A percentile compares a stretch with the other conserved stretches of the same genome.
phyloP scores from a whole-genome alignment of 179 eudicot species.

The Nepenthes alata region DNA sequence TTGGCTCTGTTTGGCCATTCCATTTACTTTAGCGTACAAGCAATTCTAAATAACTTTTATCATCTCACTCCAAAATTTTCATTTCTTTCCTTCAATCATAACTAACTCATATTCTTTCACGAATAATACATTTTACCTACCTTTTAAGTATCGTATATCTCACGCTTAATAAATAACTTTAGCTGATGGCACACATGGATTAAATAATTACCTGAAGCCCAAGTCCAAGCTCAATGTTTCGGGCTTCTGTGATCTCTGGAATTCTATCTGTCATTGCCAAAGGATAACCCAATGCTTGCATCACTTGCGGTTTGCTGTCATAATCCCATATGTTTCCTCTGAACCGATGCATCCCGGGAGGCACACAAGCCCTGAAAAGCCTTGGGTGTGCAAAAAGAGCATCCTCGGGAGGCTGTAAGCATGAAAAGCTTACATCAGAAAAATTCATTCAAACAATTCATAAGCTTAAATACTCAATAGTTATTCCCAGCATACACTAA shows the following conservation, averaged over 20 bases:
- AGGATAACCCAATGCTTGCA: constrained; percentile 74
- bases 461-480: not conserved
- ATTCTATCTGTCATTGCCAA: constrained; percentile 54
- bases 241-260: constrained; percentile 94
- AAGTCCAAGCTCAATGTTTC: constrained; percentile 96
- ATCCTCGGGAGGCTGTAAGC: constrained; percentile 89
- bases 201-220: constrained; percentile 70
- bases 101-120: too few species aligned
- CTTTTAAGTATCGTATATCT: too few species aligned
- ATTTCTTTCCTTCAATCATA: too few species aligned
- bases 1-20: not conserved
- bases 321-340: constrained; percentile 98
- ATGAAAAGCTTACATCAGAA: not conserved
- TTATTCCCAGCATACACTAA: not conserved
- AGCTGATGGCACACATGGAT: too few species aligned
- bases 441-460: not conserved
- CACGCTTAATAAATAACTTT: too few species aligned
- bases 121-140: too few species aligned
- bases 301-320: constrained; percentile 79
- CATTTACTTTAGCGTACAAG: not conserved
- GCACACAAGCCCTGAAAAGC: constrained; percentile 95
- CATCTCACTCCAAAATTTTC: too few species aligned
- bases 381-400: constrained; percentile 96
- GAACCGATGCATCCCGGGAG: constrained; percentile 97
- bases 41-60: too few species aligned